Evolutionary conservation across 108 stramenopile genomes (phyloP).

Genomic region (Fragilaria radians): DNA sequence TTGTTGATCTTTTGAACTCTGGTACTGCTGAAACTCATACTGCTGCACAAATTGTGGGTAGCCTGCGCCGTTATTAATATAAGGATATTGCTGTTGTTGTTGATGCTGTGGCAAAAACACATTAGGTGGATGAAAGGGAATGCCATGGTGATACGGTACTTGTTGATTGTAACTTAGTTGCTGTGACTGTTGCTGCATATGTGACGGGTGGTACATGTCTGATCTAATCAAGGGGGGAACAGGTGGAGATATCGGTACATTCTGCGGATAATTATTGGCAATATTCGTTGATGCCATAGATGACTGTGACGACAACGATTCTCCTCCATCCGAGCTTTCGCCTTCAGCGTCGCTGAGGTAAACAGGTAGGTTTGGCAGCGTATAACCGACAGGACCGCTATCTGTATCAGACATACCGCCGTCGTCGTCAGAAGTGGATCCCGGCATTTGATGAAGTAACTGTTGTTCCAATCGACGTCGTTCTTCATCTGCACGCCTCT

Average conservation of each 20-base stretch:
- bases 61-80: too few species aligned
- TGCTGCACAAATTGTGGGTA: too few species aligned
- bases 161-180: too few species aligned
- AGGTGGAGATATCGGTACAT: too few species aligned
- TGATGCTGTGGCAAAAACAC: slow-evolving; percentile 10
- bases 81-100: slow-evolving; percentile 18
- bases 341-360: slow-evolving; percentile 72
- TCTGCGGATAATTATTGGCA: slow-evolving; percentile 11
- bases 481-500: slow-evolving; percentile 17
- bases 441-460: slow-evolving; percentile 8
- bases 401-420: slow-evolving; percentile 51
- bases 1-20: too few species aligned
- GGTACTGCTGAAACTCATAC: too few species aligned
- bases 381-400: slow-evolving; percentile 62
- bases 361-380: slow-evolving; percentile 76
- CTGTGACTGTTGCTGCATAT: background rate
- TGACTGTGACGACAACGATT: background rate
- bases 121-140: too few species aligned
- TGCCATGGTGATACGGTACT: too few species aligned
- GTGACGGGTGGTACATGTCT: too few species aligned
- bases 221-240: too few species aligned
- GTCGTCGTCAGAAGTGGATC: slow-evolving; percentile 38
- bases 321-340: slow-evolving; percentile 11
- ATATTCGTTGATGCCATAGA: slow-evolving; percentile 24
- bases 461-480: slow-evolving; percentile 30